Evolutionary conservation across 768 basidiomycete species (phyloP).

Genomic region (Neoboletus brunneissimus): DNA sequence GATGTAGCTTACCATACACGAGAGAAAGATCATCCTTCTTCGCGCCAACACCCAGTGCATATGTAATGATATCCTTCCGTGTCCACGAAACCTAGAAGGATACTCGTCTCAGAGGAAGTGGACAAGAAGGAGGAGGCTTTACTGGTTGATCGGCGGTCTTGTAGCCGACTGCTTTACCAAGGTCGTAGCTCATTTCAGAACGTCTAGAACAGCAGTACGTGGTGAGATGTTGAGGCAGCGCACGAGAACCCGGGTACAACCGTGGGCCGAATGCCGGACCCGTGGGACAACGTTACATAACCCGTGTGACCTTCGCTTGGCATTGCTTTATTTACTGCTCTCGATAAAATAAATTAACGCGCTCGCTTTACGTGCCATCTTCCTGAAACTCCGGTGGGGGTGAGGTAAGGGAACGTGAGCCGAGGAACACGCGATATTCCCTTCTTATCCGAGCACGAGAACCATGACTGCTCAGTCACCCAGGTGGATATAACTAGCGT

Average conservation of each 20-base stretch:
- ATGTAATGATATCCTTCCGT: constrained; percentile 75
- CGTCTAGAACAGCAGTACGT: neutral
- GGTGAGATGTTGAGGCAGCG: no score
- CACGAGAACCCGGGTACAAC: no score
- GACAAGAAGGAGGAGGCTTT: constrained; percentile 17
- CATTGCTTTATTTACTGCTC: no score
- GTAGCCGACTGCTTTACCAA: constrained; percentile 65
- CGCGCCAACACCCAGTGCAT: constrained; percentile 79
- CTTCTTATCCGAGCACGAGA: neutral
- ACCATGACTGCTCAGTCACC: neutral
- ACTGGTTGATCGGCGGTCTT: constrained; percentile 54
- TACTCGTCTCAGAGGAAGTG: neutral
- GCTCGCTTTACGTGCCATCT: neutral
- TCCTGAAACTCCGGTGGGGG: neutral
- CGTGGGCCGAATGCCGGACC: neutral
- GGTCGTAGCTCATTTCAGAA: constrained; percentile 49
- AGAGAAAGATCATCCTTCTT: constrained; percentile 68
- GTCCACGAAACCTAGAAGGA: constrained; percentile 72
- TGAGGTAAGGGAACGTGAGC: neutral
- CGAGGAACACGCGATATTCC: neutral
- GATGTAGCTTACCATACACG: constrained; percentile 57
- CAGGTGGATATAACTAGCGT: constrained; percentile 2
- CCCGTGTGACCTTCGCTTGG: neutral
- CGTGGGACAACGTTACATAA: neutral
- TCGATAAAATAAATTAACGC: no score